Base-by-base conservation (phyloP, 352 stramenopile genomes). In the Phytophthora uliginosa region DNA sequence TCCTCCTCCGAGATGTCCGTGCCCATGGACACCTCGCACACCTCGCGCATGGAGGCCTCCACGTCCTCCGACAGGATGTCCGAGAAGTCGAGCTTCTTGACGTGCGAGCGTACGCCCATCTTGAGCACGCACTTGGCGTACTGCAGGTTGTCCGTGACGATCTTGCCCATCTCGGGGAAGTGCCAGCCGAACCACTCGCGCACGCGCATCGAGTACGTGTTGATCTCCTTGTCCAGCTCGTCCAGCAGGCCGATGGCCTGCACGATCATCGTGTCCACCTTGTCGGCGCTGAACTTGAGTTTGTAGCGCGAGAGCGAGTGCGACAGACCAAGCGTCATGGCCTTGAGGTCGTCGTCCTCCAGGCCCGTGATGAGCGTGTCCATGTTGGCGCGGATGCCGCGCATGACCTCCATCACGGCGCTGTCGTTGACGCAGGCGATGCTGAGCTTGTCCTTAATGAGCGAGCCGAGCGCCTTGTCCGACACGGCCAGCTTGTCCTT, bases 201-300 rank as follows among this genome's bases (percentile, higher is more conserved):
- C 54, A 99, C 98, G 69, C 98, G 89, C 98, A 99, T 99, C 52
- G 98, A 98, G 89, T 99, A 99, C 66, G 98, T 99, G 89, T 99
- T 99, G 84, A 99, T 99, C 86, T 99, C 98, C 92, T 99, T 99
- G 91, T 99, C 98, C 17, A 99, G 89, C 81, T 99, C 98, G 86
- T 99, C 98, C 15, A 99, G 85, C 53, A 99, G 85, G 13, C 97
- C 97, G 59, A 99, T 99, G 15, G 98, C 98, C 90, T 99, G 98
- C 62, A 99, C 97, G 59, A 99, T 99, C 98, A 99, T 99, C 36
- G 98, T 99, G 90, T 99, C 98, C 12, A 99, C 92, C 89, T 99
- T 99, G 81, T 99, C 98, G 12, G 98, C 96, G 67, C 91, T 99
- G 71, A 99, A 99, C 91, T 99, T 99, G 76, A 99, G 93, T 90